These are phyloP conservation scores for Micractinium conductrix DNA, from an alignment of 139 green algal species.

Conservation along the genomic window DNA sequence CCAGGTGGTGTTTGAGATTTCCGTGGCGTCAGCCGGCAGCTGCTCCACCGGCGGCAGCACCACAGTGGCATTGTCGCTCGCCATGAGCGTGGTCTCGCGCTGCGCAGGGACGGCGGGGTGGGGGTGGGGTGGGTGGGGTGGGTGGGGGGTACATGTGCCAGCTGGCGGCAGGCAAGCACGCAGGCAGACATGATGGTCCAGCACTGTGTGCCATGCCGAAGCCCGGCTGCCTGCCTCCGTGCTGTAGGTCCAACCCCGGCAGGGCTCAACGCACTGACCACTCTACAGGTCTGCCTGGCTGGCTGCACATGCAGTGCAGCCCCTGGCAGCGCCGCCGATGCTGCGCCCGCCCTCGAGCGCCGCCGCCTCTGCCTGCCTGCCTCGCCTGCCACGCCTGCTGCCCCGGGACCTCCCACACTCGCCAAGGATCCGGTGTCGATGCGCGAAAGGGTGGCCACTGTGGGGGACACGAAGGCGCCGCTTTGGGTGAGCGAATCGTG, in stretches of 20 bases:
- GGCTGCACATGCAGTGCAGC: no score
- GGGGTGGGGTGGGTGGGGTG: neutral
- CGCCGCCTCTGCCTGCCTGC: no score
- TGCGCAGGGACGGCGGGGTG: neutral
- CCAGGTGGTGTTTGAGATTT: neutral
- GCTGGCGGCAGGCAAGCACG: no score
- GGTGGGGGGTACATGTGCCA: no score
- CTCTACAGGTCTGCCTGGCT: no score
- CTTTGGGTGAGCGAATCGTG: neutral
- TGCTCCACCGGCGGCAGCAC: neutral
- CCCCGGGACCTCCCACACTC: neutral
- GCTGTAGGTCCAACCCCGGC: no score
- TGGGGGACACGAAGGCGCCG: conserved; percentile 2
- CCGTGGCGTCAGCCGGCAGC: neutral
- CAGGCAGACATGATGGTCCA: no score
- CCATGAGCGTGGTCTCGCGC: neutral
- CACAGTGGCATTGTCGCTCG: neutral
- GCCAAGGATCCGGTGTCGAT: neutral
- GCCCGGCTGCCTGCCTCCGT: no score
- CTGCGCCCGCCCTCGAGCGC: no score
- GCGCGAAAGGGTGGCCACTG: neutral
- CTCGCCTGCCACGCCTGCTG: no score
- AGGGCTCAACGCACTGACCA: no score
- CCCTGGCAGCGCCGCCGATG: neutral
- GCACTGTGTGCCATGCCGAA: no score